A percentile compares a stretch with the other conserved stretches of the same genome.
phyloP scores from a whole-genome alignment of 2,329 filamentous ascomycete species.

The Colletotrichum caudatum region DNA sequence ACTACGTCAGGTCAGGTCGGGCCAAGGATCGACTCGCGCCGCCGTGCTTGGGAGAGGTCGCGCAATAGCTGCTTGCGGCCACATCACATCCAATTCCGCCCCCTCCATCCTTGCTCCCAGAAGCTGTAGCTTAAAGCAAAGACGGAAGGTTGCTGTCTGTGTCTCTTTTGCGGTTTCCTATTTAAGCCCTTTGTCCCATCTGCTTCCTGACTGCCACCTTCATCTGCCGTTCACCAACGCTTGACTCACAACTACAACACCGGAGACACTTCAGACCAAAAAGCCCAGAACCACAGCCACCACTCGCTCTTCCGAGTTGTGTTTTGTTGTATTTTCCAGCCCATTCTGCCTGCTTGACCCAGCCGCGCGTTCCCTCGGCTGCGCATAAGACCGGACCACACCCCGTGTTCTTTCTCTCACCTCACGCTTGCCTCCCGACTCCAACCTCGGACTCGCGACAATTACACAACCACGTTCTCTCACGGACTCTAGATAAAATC shows the following conservation, averaged over 20 bases:
- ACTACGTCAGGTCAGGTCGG: slow-evolving; percentile 10
- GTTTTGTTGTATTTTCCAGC: not conserved
- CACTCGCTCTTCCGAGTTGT: not conserved
- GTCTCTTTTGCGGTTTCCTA: slow-evolving; percentile 17
- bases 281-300: too few species aligned
- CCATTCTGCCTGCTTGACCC: not conserved
- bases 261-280: not conserved
- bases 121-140: slow-evolving; percentile 29
- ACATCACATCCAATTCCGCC: slow-evolving; percentile 7
- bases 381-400: not conserved
- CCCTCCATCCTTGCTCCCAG: slow-evolving; percentile 12
- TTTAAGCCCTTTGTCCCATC: slow-evolving; percentile 36
- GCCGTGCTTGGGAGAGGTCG: slow-evolving; percentile 35
- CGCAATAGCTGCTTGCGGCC: slow-evolving; percentile 39
- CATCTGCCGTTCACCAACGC: not conserved
- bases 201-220: not conserved
- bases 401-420: not conserved
- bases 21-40: slow-evolving; percentile 38
- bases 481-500: not conserved
- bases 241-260: slow-evolving; percentile 1
- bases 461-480: not conserved
- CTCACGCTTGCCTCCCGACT: not conserved
- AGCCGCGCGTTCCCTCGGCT: not conserved
- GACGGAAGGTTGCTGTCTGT: slow-evolving; percentile 15
- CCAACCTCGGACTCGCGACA: not conserved